Evolutionary conservation across 345 rosid species (phyloP), one percentile per base, ranked within the genome.

Genomic region (Rhodamnia argentea): DNA sequence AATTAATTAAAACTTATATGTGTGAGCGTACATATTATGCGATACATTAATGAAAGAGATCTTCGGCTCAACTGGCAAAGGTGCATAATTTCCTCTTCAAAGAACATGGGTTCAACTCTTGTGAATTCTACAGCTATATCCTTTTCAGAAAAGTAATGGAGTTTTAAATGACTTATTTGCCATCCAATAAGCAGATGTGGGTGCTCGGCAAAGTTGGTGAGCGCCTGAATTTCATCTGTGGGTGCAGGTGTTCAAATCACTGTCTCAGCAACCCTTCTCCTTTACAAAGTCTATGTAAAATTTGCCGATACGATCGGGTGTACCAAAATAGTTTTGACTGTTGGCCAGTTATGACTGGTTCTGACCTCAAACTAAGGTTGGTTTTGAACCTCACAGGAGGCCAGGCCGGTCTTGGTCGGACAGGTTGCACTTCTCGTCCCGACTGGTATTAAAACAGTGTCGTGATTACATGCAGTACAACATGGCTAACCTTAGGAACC

Each of bases 401-500:
- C 81, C 81, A 70, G 26, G 26, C 26, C 13, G 7, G 26, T 37
- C 47, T 37, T 70, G 81, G 81, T 37, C 7, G 12, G 40, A 70
- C 81, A 37, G 47, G 47, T 70, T 70, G 1, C 40, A 70, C 47
- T 6, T 44, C 47, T 70, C 4, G 4, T 37, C 81, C 13, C 47
- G 4, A 37, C 47, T 32, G 47, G 26, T 5, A 70, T 70, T 47
- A 42, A 59, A 40, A 32, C 42, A 84, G 53, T 22, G 70, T 58
- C 75, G 26, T 24, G 83, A 56, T 82, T 15, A 23, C 84, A 83
- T 44, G 29, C 70, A 27, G 60, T 44, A 50, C 32, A 87, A 18
- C 20, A 86, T 27, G 56, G 15, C 82, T 88, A 90, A 96, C 99
- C 99, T 93, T 83, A 96, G 86, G 84, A 93, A 94, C 83, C 94